phyloP scores from a whole-genome alignment of 1,284 basidiomycete genomes.

The Peniophora sp. region DNA sequence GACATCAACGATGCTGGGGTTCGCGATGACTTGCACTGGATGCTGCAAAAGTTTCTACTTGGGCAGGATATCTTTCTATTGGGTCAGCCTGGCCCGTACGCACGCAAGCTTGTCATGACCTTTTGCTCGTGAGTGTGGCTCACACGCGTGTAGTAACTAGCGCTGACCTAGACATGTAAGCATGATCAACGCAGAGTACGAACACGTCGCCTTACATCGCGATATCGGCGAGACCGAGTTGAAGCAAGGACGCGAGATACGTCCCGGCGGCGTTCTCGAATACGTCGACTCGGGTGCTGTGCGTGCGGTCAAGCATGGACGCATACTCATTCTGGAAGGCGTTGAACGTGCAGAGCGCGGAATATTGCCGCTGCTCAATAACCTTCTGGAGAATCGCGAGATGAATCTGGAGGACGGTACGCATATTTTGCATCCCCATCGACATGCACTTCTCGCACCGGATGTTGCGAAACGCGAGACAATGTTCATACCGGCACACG shows the following conservation, averaged over 20 bases:
- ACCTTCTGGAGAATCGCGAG: constrained; percentile 60
- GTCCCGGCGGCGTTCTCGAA: constrained; percentile 47
- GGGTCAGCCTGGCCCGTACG: constrained; percentile 59
- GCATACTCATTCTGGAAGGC: constrained; percentile 59
- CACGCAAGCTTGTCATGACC: constrained; percentile 49
- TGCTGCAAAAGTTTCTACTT: constrained; percentile 60
- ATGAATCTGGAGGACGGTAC: constrained; percentile 68
- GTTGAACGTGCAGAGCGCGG: constrained; percentile 65
- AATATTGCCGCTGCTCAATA: constrained; percentile 51
- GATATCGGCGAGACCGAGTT: constrained; percentile 66
- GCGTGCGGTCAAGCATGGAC: constrained; percentile 55
- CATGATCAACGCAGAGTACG: constrained; percentile 57
- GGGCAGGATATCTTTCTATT: constrained; percentile 60
- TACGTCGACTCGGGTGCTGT: constrained; percentile 63
- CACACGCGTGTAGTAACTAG: background rate
- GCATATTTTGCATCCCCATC: constrained; percentile 61
- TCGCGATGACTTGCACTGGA: constrained; percentile 50
- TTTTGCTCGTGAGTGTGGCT: constrained; percentile 45
- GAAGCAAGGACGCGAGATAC: constrained; percentile 61
- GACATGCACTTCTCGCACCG: constrained; percentile 35
- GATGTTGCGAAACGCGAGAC: constrained; percentile 14
- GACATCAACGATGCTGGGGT: constrained; percentile 44
- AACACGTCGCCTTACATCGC: constrained; percentile 55
- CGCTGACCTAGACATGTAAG: constrained; percentile 19
- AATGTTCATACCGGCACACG: constrained; percentile 15